A percentile compares a stretch with the other conserved stretches of the same genome.
These are phyloP conservation scores for Centella asiatica DNA, from an alignment of 129 eudicot species.

Conservation along the genomic window DNA sequence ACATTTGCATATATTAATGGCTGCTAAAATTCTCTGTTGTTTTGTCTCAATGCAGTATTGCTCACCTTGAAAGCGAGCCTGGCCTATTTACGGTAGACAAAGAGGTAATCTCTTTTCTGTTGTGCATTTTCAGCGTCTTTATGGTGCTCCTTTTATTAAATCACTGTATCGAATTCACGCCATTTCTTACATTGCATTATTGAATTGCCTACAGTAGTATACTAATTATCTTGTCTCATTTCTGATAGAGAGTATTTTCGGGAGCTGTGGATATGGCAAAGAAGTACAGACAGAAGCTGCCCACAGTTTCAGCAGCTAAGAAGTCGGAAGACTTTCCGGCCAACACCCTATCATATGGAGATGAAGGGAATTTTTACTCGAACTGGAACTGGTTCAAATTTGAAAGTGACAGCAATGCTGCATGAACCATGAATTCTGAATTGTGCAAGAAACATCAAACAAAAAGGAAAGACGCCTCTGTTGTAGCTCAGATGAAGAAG, in stretches of 20 bases:
- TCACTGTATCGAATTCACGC: neutral
- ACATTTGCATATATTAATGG: neutral
- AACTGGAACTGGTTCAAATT: constrained; percentile 94
- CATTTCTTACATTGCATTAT: neutral
- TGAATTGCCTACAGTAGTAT: neutral
- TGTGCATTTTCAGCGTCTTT: neutral
- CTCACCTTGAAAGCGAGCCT: constrained; percentile 9
- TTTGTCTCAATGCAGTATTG: constrained; percentile 5
- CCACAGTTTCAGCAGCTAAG: constrained; percentile 28
- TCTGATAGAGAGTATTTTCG: constrained; percentile 61
- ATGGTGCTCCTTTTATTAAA: neutral
- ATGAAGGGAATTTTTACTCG: constrained; percentile 61
- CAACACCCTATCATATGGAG: constrained; percentile 37
- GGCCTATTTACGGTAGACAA: constrained; percentile 8
- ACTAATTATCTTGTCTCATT: neutral
- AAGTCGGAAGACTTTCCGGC: constrained; percentile 40
- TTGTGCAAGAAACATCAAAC: neutral
- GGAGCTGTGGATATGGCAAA: constrained; percentile 89
- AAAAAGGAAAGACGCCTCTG: neutral
- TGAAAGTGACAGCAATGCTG: constrained; percentile 27
- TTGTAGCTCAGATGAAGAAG: too few relatives aligned
- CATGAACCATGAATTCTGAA: constrained; percentile 7
- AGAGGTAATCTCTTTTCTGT: constrained; percentile 42
- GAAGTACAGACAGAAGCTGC: constrained; percentile 58
- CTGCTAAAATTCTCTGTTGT: constrained; percentile 6